phyloP scores from a whole-genome alignment of 2,329 filamentous ascomycete species.

The Grosmannia huntii region DNA sequence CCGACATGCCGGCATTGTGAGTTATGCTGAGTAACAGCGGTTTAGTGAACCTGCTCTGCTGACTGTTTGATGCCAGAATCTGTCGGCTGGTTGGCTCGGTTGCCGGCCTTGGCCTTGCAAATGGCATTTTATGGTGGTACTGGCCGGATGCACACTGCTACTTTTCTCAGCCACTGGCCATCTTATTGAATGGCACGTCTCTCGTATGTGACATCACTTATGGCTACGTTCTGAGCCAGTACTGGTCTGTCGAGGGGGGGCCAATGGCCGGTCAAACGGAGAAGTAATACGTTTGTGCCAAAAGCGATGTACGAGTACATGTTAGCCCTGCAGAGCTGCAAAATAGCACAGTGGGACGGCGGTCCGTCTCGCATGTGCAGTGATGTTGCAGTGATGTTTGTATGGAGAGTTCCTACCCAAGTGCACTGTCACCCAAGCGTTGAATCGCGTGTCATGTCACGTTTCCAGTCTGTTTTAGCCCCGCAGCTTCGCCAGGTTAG shows the following conservation, averaged over 20 bases:
- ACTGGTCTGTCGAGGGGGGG: neutral
- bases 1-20: slow-evolving; percentile 35
- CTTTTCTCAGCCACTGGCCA: slow-evolving; percentile 26
- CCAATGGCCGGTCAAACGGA: neutral
- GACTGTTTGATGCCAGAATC: slow-evolving; percentile 22
- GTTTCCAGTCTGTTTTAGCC: neutral
- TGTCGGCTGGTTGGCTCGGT: slow-evolving; percentile 29
- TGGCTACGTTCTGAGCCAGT: neutral
- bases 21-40: neutral
- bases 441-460: too few relatives aligned
- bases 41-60: too few relatives aligned
- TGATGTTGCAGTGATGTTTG: too few relatives aligned
- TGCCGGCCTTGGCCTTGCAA: slow-evolving; percentile 25
- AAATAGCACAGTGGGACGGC: too few relatives aligned
- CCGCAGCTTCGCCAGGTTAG: neutral
- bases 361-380: too few relatives aligned
- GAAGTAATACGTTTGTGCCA: neutral
- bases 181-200: slow-evolving; percentile 28
- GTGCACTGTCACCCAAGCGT: too few relatives aligned
- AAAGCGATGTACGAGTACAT: too few relatives aligned
- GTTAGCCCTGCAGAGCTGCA: too few relatives aligned
- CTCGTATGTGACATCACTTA: slow-evolving; percentile 31
- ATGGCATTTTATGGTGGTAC: slow-evolving; percentile 31
- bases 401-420: too few relatives aligned
- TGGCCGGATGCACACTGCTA: slow-evolving; percentile 39